A percentile compares a stretch with the other conserved stretches of the same genome.
Evolutionary conservation across 257 asterid genomes (phyloP).

Genomic region (Solanum medicagineum): DNA sequence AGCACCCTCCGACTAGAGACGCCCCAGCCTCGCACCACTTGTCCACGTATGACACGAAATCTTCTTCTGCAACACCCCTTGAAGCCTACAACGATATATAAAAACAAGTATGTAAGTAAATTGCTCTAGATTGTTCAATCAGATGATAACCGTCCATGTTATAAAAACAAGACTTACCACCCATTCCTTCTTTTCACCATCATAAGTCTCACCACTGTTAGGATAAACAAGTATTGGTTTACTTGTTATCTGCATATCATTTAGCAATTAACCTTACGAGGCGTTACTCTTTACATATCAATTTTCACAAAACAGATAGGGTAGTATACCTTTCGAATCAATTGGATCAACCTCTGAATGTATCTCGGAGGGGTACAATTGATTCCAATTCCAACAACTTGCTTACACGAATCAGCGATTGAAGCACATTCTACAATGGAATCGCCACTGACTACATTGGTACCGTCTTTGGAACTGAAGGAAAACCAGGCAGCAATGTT

Average conservation of each 20-base stretch:
- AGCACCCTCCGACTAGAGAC: constrained; percentile 73
- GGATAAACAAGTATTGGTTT: constrained; percentile 78
- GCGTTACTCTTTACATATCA: not conserved
- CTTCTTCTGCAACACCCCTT: constrained; percentile 40
- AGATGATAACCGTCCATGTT: not conserved
- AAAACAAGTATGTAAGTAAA: not conserved
- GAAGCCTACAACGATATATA: not conserved
- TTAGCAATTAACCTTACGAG: not conserved
- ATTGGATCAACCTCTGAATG: constrained; percentile 50
- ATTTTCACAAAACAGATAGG: not conserved
- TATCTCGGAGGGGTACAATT: constrained; percentile 81
- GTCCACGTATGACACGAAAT: constrained; percentile 59
- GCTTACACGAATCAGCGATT: constrained; percentile 44
- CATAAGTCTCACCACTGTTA: constrained; percentile 84
- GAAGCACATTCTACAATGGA: constrained; percentile 47
- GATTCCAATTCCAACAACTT: constrained; percentile 54
- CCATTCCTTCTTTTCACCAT: constrained; percentile 63
- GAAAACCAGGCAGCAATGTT: constrained; percentile 67
- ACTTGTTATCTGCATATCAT: constrained; percentile 36
- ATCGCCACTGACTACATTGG: constrained; percentile 53
- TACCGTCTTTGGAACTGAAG: constrained; percentile 54
- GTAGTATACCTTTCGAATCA: constrained; percentile 29
- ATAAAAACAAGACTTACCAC: constrained; percentile 26
- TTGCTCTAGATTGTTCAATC: not conserved
- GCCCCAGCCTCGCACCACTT: constrained; percentile 85